phyloP scores from a whole-genome alignment of 768 basidiomycete species.

The Pulveroboletus sp. region DNA sequence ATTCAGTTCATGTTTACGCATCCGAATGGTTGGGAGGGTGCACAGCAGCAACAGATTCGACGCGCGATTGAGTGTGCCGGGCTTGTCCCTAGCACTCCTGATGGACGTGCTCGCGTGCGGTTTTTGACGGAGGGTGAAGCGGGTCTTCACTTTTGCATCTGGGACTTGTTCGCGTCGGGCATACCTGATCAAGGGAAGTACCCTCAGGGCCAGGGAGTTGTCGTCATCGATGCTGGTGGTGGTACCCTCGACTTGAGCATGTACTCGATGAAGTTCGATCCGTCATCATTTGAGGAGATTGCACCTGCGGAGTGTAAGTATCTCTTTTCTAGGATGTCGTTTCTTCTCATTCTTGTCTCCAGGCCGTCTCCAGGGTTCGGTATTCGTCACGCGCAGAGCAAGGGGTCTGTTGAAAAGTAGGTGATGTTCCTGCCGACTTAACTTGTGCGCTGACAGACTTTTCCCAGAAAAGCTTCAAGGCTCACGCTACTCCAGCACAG shows the following conservation, averaged over 20 bases:
- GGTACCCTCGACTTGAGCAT: constrained; percentile 39
- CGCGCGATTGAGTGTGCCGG: constrained; percentile 47
- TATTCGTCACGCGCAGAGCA: constrained; percentile 32
- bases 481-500: constrained; percentile 24
- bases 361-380: constrained; percentile 37
- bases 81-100: constrained; percentile 37
- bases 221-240: constrained; percentile 48
- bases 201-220: constrained; percentile 29
- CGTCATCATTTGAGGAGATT: constrained; percentile 35
- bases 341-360: not conserved
- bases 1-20: constrained; percentile 52
- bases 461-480: constrained; percentile 21
- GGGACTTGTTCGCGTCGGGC: constrained; percentile 24
- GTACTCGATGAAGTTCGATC: constrained; percentile 33
- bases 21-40: constrained; percentile 61
- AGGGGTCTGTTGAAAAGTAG: constrained; percentile 27
- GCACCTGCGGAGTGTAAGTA: constrained; percentile 28
- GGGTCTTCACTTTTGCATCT: constrained; percentile 50
- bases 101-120: constrained; percentile 38
- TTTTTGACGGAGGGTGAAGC: constrained; percentile 62
- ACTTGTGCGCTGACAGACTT: not conserved
- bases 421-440: not conserved
- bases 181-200: constrained; percentile 1
- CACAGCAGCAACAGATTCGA: constrained; percentile 50
- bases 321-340: not conserved